These are phyloP conservation scores for Tephrocybe rancida DNA, from an alignment of 768 basidiomycete species.

Conservation along the genomic window DNA sequence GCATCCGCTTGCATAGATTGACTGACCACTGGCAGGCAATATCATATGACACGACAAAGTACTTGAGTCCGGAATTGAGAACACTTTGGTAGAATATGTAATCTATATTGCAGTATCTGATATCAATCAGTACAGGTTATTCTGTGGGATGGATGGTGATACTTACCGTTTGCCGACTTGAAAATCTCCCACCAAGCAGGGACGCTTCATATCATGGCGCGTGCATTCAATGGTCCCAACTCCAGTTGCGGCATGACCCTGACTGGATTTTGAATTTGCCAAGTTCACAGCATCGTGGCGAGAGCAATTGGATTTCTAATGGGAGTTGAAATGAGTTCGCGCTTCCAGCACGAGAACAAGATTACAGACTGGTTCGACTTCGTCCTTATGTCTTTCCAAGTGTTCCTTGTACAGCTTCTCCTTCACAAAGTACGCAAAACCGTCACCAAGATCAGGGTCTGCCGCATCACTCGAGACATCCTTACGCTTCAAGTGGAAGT, in stretches of 20 bases:
- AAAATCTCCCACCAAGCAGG: conserved; percentile 27
- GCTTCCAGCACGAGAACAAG: background rate
- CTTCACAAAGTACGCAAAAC: conserved; percentile 30
- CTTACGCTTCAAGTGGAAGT: conserved; percentile 33
- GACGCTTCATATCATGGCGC: conserved; percentile 30
- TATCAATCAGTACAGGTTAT: background rate
- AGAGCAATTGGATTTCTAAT: conserved; percentile 29
- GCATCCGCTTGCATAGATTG: conserved; percentile 17
- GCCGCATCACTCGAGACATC: conserved; percentile 22
- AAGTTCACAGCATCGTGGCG: conserved; percentile 29
- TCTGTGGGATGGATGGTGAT: background rate
- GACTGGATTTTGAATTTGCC: conserved; percentile 17
- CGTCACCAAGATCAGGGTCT: conserved; percentile 29
- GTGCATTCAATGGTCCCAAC: conserved; percentile 29
- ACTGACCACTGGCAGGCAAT: conserved; percentile 23
- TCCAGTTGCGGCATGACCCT: conserved; percentile 27
- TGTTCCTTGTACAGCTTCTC: conserved; percentile 24
- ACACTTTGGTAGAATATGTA: conserved; percentile 20
- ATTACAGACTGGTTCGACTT: conserved; percentile 23
- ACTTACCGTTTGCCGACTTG: conserved; percentile 33
- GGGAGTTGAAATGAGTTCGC: background rate
- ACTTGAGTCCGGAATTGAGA: background rate
- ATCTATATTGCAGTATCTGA: conserved; percentile 31
- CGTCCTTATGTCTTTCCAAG: conserved; percentile 19
- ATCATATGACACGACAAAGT: conserved; percentile 20